Conservation (phyloP, 768 basidiomycete species). For the Naganishia onofrii region DNA sequence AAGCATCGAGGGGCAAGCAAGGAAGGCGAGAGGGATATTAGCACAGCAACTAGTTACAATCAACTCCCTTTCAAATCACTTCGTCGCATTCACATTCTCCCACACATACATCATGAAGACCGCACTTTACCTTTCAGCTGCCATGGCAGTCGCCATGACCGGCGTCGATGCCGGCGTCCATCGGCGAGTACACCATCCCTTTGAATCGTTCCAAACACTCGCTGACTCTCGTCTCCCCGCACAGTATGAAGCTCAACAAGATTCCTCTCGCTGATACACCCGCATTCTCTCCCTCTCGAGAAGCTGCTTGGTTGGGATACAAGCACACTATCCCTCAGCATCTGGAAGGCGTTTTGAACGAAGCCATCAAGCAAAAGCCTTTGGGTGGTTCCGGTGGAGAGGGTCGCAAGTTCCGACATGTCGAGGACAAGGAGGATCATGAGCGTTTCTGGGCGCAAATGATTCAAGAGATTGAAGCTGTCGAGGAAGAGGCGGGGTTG, state of each 20-base stretch:
- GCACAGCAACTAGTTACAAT: not conserved
- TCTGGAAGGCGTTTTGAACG: slow-evolving; percentile 39
- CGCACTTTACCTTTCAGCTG: slow-evolving; percentile 44
- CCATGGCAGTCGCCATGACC: slow-evolving; percentile 42
- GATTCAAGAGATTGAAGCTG: slow-evolving; percentile 35
- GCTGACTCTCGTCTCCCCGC: not conserved
- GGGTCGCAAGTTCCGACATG: slow-evolving; percentile 16
- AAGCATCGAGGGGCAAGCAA: not conserved
- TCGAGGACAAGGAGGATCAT: slow-evolving; percentile 58
- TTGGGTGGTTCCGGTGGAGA: slow-evolving; percentile 61
- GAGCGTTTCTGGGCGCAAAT: slow-evolving; percentile 55
- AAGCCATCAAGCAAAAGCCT: slow-evolving; percentile 56
- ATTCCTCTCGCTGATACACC: slow-evolving; percentile 55
- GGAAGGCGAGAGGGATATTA: slow-evolving; percentile 14
- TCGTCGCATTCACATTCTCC: not conserved
- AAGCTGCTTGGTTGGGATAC: slow-evolving; percentile 76
- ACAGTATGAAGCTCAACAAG: slow-evolving; percentile 88
- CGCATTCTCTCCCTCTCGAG: slow-evolving; percentile 55
- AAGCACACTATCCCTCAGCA: slow-evolving; percentile 72
- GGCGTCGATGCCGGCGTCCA: slow-evolving; percentile 51
- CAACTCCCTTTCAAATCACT: not conserved
- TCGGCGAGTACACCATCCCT: slow-evolving; percentile 44
- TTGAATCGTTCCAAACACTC: slow-evolving; percentile 40
- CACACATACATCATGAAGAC: slow-evolving; percentile 44
- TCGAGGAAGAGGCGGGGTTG: slow-evolving; percentile 18